Evolutionary conservation across 352 stramenopile species (phyloP), one percentile per base, ranked within the genome.

Genomic region (Pilasporangium apinafurcum): DNA sequence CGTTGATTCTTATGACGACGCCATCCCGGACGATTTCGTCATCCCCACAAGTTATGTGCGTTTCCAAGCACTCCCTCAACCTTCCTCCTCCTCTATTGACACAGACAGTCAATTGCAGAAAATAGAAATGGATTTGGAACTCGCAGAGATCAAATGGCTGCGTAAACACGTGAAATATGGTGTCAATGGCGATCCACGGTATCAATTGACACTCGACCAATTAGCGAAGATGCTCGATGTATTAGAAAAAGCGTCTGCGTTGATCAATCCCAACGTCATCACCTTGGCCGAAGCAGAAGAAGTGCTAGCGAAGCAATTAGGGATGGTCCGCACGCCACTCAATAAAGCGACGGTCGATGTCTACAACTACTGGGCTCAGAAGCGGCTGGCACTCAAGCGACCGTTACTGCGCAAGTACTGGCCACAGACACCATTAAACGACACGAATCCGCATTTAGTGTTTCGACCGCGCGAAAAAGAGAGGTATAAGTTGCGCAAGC

Each of bases 381-480:
- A 98, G 63, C 89, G 96, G 4, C 78, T 81, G 48, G 74, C 82
- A 43, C 60, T 98, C 18, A 88, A 90, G 49, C 90, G 96, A 26
- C 94, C 96, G 33, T 51, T 99, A 27, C 47, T 99, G 20, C 84
- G 95, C 29, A 81, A 93, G 17, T 98, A 92, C 58, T 99, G 96
- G 95, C 96, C 96, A 5, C 78, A 96, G 36, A 99, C 96, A 9
- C 78, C 89, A 6, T 63, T 92, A 1, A 98, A 98, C 42, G 96
- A 99, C 68, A 97, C 92, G n/a, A 98, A 99, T 68, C 96, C 96
- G 24, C 95, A 98, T 56, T 59, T 95, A 39, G 95, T 98, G n/a
- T 99, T 99, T 63, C 90, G 96, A 14, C 95, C 95, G 17, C 82
- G 95, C 28, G 93, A 98, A 57, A 98, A 98, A 65, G 82, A 98